Base-by-base conservation (phyloP, 805 yeast species). In the Saturnispora galanensis region DNA sequence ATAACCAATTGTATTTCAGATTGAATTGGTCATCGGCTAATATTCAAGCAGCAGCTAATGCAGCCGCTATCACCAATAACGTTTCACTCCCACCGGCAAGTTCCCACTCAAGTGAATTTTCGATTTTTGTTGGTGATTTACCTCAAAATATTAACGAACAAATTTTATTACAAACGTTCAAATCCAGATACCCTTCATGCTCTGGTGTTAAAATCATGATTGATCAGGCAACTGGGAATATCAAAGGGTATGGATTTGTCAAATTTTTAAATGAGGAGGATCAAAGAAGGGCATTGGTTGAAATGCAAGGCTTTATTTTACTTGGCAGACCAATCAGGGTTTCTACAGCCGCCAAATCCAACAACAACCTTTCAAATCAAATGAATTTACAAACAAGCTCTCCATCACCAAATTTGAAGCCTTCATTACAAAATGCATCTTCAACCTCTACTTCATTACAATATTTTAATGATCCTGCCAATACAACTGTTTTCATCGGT, bases 181-280 rank as follows among this genome's bases (percentile, higher is more conserved):
- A 76, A 48, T 63, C 76, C 5, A 74, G 77, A 47, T 88, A 76
- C 57, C 80, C 89, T 1, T 82, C 89, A 6, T 77, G 86, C 44
- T 72, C 78, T 42, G 79, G 81, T 52, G 93, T 80, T 6, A 86
- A 83, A 56, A 76, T 88, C 49, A 86, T 88, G 79, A 61, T 74
- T 40, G 96, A 88, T 60, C 79, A 77, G 33, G 58, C 63, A 10
- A 79, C 95, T 1, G 81, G 81, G 29, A 71, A 71, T 40, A 76
- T 90, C 6, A 79, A 84, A 56, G 95, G 96, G 10, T 88, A 83
- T 62, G 97, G 96, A 2, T 89, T 89, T 66, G 85, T 87, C n/a
- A 77, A 85, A 49, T 87, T 88, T 58, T 56, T 69, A 31, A 71
- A 72, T 47, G 79, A 75, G 48, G 69, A 70, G 10, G 87, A 82